Base-by-base conservation (phyloP, 768 basidiomycete genomes). In the Ramaria rubella region DNA sequence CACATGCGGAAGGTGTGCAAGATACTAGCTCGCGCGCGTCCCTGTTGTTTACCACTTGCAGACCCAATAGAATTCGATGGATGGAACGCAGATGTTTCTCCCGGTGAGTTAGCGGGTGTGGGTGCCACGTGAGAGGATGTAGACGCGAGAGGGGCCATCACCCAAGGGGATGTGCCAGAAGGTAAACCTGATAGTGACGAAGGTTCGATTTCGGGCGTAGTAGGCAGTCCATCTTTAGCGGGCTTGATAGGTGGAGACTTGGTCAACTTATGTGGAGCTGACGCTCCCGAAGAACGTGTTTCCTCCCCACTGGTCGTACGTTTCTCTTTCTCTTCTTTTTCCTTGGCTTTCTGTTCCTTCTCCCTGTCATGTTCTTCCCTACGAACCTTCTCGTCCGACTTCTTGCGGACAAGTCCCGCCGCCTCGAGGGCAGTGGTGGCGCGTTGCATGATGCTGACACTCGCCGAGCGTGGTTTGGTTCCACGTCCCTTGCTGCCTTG, bases 381-480 rank as follows among this genome's bases (percentile, higher is more conserved):
- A 58, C 75, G 76, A 9, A 91, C 81, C 5, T 74, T 85, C 66
- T 93, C 91, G 0, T 80, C 71, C 4, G 86, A 87, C 70, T 88
- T 92, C 72, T 93, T 92, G 58, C 86, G 73, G 46, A 92, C 87
- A 9, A 94, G 70, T 2, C 90, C 87, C 12, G 86, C 87, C 9
- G 89, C 91, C 67, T 91, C 90, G 24, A 93, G 76, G 1, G 88
- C 91, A 1, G 92, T 95, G 2, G 93, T 94, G 0, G 92, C 94
- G 24, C 94, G 83, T 64, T 97, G 94, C 80, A 98, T 90, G 68
- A 98, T 96, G 64, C 87, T 94, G 51, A 98, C 90, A 57, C 94
- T 95, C 5, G 92, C 89, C 2, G 91, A 84, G 15, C 94, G 78
- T 24, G 70, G 74, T 67, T 94, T 94, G 27, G 70, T 70, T 2